Base-by-base conservation (phyloP, 495 filamentous ascomycete genomes). In the Tirmania nivea region DNA sequence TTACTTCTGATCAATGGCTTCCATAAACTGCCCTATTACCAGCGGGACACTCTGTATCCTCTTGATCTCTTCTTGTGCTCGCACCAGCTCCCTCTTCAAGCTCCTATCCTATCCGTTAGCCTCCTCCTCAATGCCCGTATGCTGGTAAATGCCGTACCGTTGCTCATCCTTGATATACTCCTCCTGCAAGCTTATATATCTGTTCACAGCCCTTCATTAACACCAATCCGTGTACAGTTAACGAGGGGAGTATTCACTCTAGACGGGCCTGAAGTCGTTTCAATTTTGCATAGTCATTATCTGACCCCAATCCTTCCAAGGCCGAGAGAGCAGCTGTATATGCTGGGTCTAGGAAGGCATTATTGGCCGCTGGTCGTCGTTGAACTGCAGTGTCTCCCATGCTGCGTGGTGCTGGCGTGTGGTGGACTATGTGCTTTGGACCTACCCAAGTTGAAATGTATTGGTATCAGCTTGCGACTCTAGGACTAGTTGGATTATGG, bases 81-180 rank as follows among this genome's bases (percentile, higher is more conserved):
- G 81, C 42, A 97, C 89, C 34, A 97, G 77, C 71, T 97, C 90
- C 59, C 92, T 76, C 73, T 97, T 97, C 65, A 97, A 71, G 70
- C 86, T 94, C 72, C 87, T 92, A 59, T 57, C 25, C 25, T 31
- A 31, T 31, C 25, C 55, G 49, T 34, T 31, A 31, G 25, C 17
- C n/a, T 21, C 21, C n/a, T 21, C 21, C 20, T 39, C 6, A 54
- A 51, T 42, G 10, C 12, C 6, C 7, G 34, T 21, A 16, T n/a
- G 19, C 31, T 52, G 19, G 19, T 31, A 31, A 31, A 31, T 48
- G 31, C 20, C 67, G 47, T 76, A 84, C 85, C 87, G 79, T 69
- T 97, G 90, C 74, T 97, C 90, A 76, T 97, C 92, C 72, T 97
- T 97, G 77, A 97, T 97, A 71, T 96, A 97, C 67, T 97, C 92